Evolutionary conservation across 768 basidiomycete species (phyloP), one percentile per base, ranked within the genome.

Genomic region (Rhodotorula graminis): DNA sequence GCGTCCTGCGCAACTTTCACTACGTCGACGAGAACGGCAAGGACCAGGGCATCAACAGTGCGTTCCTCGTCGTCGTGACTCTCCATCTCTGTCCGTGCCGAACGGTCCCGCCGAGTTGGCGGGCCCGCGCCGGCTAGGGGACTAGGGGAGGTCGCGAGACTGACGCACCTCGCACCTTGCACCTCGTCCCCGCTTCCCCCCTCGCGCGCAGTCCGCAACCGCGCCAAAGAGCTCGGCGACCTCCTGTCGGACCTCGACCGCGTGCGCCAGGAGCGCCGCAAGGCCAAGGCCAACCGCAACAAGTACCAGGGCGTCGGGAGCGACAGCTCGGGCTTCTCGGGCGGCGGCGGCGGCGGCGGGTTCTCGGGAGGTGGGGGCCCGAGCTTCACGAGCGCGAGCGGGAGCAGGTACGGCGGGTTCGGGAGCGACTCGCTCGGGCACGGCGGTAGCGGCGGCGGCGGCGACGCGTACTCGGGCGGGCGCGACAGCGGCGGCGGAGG

Each of bases 1-100:
- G 98, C 83, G 97, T 98, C 92, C 86, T 98, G 19, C 84, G 93
- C 69, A 96, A 89, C 79, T 99, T 99, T 83, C 95, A 98, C 80
- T 97, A 97, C 81, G 91, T 97, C 67, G 96, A 99, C 76, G 95
- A 98, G 74, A 95, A 95, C 83, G 93, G 92, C 61, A 98, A 99
- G 81, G 96, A 99, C 79, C 92, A 99, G 81, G 96, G 96, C 12
- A 86, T 96, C 77, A 99, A 99, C 78, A 93, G 94, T 93, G 73
- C n/a, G 81, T 67, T 40, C 44, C 21, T n/a, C 37, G 37, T 4
- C 37, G 5, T 37, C 37, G 37, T 37, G 37, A 4, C 25, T 83
- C 65, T 19, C 40, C 14, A 5, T 83, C 66, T 16, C 42, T 15
- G 46, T 37, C n/a, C 16, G 49, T 31, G 49, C 14, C 11, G 12